A percentile compares a stretch with the other conserved stretches of the same genome.
Evolutionary conservation across 2,329 filamentous ascomycete species (phyloP).

Genomic region (Dendrostoma leiphaemia): DNA sequence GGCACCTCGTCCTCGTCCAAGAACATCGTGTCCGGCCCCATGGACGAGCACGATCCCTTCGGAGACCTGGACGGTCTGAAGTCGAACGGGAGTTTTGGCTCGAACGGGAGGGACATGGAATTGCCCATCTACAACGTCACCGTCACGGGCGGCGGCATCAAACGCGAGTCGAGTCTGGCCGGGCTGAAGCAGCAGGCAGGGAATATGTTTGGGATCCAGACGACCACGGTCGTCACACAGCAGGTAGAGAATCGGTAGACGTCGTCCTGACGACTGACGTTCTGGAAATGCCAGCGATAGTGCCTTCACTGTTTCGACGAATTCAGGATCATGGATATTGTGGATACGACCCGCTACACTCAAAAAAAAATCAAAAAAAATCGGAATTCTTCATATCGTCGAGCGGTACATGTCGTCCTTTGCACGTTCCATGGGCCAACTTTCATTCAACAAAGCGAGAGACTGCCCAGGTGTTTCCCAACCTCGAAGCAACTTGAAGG

Average conservation of each 20-base stretch:
- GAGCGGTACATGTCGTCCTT: too few relatives aligned
- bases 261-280: too few relatives aligned
- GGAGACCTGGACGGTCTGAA: slow-evolving; percentile 9
- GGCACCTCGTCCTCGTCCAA: slow-evolving; percentile 3
- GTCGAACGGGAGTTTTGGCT: background rate
- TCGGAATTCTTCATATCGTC: too few relatives aligned
- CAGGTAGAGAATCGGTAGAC: slow-evolving; percentile 16
- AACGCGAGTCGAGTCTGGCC: background rate
- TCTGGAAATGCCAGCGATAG: too few relatives aligned
- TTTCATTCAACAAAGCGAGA: too few relatives aligned
- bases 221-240: slow-evolving; percentile 24
- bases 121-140: slow-evolving; percentile 17
- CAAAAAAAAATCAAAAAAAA: too few relatives aligned
- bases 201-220: slow-evolving; percentile 17
- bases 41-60: slow-evolving; percentile 5
- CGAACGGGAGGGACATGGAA: background rate
- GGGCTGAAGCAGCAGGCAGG: background rate
- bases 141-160: slow-evolving; percentile 13
- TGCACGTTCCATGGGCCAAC: too few relatives aligned
- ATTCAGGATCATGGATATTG: too few relatives aligned
- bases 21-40: background rate
- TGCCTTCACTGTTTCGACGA: too few relatives aligned
- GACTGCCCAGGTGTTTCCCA: too few relatives aligned
- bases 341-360: too few relatives aligned
- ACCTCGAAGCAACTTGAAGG: too few relatives aligned